A percentile compares a stretch with the other conserved stretches of the same genome.
Evolutionary conservation across 495 filamentous ascomycete genomes (phyloP).

Genomic region (Penicilliopsis zonata): DNA sequence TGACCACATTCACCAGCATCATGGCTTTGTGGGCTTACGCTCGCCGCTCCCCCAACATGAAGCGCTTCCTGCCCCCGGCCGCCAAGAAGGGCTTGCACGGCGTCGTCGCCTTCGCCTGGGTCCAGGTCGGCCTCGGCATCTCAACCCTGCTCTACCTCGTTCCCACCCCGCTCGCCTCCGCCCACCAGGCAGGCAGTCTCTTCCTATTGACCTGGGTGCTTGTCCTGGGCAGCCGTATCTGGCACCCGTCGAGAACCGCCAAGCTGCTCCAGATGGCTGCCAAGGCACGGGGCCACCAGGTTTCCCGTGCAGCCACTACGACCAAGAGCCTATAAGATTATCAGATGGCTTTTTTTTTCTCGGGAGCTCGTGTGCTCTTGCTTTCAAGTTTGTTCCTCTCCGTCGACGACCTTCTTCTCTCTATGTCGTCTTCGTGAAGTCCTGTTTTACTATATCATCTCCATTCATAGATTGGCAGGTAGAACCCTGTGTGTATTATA

Average conservation of each 20-base stretch:
- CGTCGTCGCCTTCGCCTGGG: constrained; percentile 65
- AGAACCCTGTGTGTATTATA: too few species aligned
- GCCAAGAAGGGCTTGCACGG: constrained; percentile 64
- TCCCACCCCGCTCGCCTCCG: constrained; percentile 73
- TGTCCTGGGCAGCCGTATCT: constrained; percentile 55
- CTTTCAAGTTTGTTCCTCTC: neutral
- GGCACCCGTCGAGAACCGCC: constrained; percentile 39
- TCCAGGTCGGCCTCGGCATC: constrained; percentile 81
- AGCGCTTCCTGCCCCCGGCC: constrained; percentile 47
- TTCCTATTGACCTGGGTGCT: constrained; percentile 73
- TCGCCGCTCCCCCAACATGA: constrained; percentile 47
- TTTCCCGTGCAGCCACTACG: constrained; percentile 17
- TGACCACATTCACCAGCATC: constrained; percentile 74
- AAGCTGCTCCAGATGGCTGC: constrained; percentile 34
- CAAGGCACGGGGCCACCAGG: constrained; percentile 22
- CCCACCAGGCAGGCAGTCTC: constrained; percentile 85
- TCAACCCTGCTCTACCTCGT: constrained; percentile 86
- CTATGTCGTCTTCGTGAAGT: too few species aligned
- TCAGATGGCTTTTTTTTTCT: too few species aligned
- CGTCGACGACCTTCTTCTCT: neutral
- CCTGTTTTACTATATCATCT: neutral
- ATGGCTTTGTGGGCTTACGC: constrained; percentile 67
- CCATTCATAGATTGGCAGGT: neutral
- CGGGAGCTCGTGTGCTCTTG: neutral
- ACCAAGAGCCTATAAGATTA: too few species aligned